Base-by-base conservation (phyloP, 2,329 filamentous ascomycete genomes). In the Pseudogymnoascus sp. region DNA sequence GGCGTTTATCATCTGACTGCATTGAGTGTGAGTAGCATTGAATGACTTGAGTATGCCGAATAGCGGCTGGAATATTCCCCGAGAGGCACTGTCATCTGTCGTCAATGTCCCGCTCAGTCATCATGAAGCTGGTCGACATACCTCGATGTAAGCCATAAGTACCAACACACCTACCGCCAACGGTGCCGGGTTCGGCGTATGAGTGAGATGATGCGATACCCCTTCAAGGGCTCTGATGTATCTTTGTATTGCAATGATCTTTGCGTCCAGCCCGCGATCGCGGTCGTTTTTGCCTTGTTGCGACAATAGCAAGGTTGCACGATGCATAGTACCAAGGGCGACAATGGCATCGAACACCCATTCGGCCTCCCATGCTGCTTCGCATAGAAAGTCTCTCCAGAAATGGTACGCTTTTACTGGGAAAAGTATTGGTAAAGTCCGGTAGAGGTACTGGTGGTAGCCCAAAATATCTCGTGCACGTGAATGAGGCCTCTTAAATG, bases 341-440 rank as follows among this genome's bases (percentile, higher is more conserved):
- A 62, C 63, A 10, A 69, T 64, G 3, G 66, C 51, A 55, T 68
- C 66, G 48, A 63, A 69, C n/a, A 66, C 39, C 61, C 63, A 69
- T 59, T 69, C 67, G 12, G 35, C 33, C 29, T 69, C 67, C 66
- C 65, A 69, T 6, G 64, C 65, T 48, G 64, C 64, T 55, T 69
- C 44, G 39, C 67, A 69, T 3, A 69, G 3, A 38, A 58, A 65
- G 17, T 69, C 67, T 61, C 63, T 59, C 67, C 67, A 68, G 58
- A 66, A 68, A 31, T 38, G 15, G 27, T 67, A 31, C 29, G 62
- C 60, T 27, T 65, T 55, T 1, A 62, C 38, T 15, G 65, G 63
- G 39, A 69, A 69, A 3, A 68, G 42, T 10, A 65, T 62, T 9
- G 61, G 61, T 29, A 67, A 41, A 2, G 67, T 68, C 21, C 66